A percentile compares a stretch with the other conserved stretches of the same genome.
phyloP scores from a whole-genome alignment of 2,329 filamentous ascomycete species.

The Hymenoscyphus fructigenus region DNA sequence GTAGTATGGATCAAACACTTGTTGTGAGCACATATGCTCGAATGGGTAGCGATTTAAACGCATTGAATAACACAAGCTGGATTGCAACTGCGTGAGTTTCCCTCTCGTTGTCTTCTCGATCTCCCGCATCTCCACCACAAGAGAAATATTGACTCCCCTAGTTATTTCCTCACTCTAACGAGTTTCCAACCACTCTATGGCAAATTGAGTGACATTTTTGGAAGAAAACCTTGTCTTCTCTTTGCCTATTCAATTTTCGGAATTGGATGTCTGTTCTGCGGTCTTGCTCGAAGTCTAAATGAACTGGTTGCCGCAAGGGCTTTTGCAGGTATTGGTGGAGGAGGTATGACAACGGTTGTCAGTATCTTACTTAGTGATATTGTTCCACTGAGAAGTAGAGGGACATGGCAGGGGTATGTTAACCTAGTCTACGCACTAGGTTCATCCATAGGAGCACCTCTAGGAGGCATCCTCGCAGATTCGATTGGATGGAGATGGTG shows the following conservation, averaged over 20 bases:
- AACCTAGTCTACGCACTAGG: constrained; percentile 72
- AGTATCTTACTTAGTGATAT: constrained; percentile 71
- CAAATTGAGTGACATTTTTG: constrained; percentile 69
- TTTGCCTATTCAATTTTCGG: constrained; percentile 65
- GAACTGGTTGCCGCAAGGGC: constrained; percentile 64
- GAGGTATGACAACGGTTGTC: constrained; percentile 69
- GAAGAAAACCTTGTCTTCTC: constrained; percentile 64
- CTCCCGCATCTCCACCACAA: too few relatives aligned
- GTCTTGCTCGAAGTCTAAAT: constrained; percentile 60
- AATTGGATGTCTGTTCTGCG: constrained; percentile 62
- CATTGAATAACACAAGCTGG: constrained; percentile 74
- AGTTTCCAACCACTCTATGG: constrained; percentile 75
- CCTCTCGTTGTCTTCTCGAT: constrained; percentile 4
- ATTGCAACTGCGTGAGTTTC: constrained; percentile 56
- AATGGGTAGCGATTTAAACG: constrained; percentile 73
- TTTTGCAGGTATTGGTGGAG: constrained; percentile 59
- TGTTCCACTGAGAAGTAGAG: constrained; percentile 66
- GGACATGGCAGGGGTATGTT: constrained; percentile 70
- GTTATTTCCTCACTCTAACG: constrained; percentile 72
- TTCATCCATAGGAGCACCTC: constrained; percentile 65
- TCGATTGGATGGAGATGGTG: constrained; percentile 74
- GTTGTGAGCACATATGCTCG: constrained; percentile 75
- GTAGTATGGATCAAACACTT: constrained; percentile 74
- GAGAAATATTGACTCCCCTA: not conserved
- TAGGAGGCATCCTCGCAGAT: constrained; percentile 72